Conservation (phyloP, 225 moss, liverwort and hornwort species). For the Neckera pumila region DNA sequence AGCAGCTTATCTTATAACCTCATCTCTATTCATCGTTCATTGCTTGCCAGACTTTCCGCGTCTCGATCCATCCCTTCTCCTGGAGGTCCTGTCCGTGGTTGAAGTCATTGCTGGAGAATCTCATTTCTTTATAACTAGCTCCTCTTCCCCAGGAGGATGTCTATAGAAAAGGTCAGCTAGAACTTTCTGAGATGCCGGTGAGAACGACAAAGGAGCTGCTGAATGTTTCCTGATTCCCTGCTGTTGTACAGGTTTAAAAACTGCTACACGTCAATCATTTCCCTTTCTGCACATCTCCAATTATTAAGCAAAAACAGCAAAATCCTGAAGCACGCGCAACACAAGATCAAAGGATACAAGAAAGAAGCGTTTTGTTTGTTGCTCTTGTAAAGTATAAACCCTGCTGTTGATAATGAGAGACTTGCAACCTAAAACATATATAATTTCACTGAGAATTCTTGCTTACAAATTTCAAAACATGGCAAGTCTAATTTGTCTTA, state of each 20-base stretch:
- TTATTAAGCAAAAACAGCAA: background rate
- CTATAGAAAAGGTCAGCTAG: slow-evolving; percentile 51
- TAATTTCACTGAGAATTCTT: background rate
- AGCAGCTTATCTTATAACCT: slow-evolving; percentile 47
- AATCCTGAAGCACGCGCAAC: background rate
- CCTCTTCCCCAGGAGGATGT: slow-evolving; percentile 76
- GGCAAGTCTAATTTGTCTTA: background rate
- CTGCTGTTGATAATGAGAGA: background rate
- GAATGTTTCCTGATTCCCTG: slow-evolving; percentile 25
- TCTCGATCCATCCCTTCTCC: slow-evolving; percentile 9
- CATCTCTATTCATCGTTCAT: slow-evolving; percentile 35
- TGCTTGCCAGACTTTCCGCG: slow-evolving; percentile 23
- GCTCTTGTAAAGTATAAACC: background rate
- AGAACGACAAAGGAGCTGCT: slow-evolving; percentile 62
- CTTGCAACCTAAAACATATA: background rate
- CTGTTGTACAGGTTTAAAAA: slow-evolving; percentile 42
- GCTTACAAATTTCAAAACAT: background rate
- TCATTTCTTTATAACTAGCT: slow-evolving; percentile 51
- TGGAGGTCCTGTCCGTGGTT: slow-evolving; percentile 5
- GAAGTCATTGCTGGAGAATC: slow-evolving; percentile 28
- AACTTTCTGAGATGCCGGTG: slow-evolving; percentile 55
- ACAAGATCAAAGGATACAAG: background rate
- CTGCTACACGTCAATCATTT: slow-evolving; percentile 59
- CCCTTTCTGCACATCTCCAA: slow-evolving; percentile 56
- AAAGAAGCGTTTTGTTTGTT: background rate